These are phyloP conservation scores for Debaryomyces robertsiae DNA, from an alignment of 1,139 yeast species.

Conservation along the genomic window DNA sequence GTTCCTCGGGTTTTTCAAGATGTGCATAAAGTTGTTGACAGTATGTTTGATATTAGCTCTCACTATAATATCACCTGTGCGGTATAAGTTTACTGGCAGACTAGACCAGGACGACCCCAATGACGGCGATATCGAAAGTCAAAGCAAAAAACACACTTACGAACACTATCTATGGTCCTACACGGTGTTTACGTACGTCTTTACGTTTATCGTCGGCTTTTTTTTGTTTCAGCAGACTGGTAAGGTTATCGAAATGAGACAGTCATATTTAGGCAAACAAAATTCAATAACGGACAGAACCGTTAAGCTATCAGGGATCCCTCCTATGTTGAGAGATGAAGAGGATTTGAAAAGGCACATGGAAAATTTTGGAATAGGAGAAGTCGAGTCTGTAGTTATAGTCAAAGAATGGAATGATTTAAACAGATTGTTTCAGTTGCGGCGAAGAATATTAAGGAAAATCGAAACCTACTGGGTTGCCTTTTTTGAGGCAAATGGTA, in stretches of 20 bases:
- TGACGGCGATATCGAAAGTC: conserved; percentile 36
- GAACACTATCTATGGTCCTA: conserved; percentile 42
- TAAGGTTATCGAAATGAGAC: conserved; percentile 43
- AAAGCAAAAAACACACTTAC: conserved; percentile 12
- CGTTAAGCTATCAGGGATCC: conserved; percentile 54
- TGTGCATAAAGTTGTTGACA: conserved; percentile 66
- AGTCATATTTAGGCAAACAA: conserved; percentile 44
- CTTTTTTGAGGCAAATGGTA: conserved; percentile 52
- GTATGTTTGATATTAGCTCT: conserved; percentile 64
- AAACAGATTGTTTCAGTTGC: conserved; percentile 61
- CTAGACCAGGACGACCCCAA: conserved; percentile 56
- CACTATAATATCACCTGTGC: conserved; percentile 68
- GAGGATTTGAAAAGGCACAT: conserved; percentile 70
- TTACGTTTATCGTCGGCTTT: conserved; percentile 37
- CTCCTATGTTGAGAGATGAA: conserved; percentile 74
- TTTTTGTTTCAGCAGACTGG: conserved; percentile 40
- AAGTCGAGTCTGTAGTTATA: conserved; percentile 71
- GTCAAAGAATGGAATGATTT: conserved; percentile 85
- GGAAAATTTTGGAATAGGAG: conserved; percentile 77
- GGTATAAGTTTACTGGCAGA: conserved; percentile 70
- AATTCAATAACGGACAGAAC: conserved; percentile 50
- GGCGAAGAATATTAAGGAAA: conserved; percentile 54
- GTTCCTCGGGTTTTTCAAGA: conserved; percentile 74
- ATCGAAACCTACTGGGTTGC: conserved; percentile 79
- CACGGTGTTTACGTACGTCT: conserved; percentile 44